Evolutionary conservation across 2,329 filamentous ascomycete species (phyloP).

Genomic region (Botrytis elliptica): DNA sequence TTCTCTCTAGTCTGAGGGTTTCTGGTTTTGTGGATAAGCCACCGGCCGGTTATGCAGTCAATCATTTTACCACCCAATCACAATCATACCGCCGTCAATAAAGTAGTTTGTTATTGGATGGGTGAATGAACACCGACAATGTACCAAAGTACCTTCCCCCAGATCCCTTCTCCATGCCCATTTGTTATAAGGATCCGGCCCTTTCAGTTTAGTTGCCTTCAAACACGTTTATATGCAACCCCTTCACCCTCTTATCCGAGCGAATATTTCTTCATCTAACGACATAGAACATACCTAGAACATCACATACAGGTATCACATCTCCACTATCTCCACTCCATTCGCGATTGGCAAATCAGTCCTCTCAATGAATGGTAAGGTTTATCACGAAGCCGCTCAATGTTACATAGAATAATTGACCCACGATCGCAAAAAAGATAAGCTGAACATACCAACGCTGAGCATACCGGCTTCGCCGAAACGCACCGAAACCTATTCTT

Average conservation of each 20-base stretch:
- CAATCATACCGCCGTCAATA: neutral
- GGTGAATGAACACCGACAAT: neutral
- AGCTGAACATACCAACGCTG: neutral
- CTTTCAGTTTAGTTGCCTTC: slow-evolving; percentile 2
- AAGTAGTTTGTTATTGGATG: neutral
- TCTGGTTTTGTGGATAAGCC: neutral
- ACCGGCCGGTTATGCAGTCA: neutral
- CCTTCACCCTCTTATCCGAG: slow-evolving; percentile 1
- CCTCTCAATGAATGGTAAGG: neutral
- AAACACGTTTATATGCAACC: slow-evolving; percentile 4
- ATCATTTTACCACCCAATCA: neutral
- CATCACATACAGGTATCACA: neutral
- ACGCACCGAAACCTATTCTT: neutral
- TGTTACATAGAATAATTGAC: neutral
- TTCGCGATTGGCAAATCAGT: neutral
- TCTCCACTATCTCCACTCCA: slow-evolving; percentile 4
- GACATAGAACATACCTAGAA: neutral
- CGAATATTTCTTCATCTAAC: slow-evolving; percentile 5
- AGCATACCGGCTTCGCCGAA: neutral
- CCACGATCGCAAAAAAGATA: neutral
- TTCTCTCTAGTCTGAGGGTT: neutral
- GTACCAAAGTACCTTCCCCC: neutral
- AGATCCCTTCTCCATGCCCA: neutral
- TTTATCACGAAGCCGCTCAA: neutral
- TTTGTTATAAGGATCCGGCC: neutral